A percentile compares a stretch with the other conserved stretches of the same genome.
These are phyloP conservation scores for Hysterium pulicare DNA, from an alignment of 2,329 filamentous ascomycete genomes.

Conservation along the genomic window DNA sequence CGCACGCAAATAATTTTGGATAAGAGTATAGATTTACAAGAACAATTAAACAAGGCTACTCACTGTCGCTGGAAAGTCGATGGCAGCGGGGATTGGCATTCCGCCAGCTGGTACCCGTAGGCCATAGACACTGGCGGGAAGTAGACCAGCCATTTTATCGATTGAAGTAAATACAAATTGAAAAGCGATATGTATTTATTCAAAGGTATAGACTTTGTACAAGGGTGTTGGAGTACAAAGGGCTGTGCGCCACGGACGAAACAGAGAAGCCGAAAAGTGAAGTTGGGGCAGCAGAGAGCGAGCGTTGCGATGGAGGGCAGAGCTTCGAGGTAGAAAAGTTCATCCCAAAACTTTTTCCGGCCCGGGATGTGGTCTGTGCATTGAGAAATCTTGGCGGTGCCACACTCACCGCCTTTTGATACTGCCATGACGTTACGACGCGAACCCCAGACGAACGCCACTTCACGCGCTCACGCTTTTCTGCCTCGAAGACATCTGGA, in stretches of 20 bases:
- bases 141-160: slow-evolving; percentile 32
- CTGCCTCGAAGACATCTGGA: slow-evolving; percentile 1
- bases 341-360: slow-evolving; percentile 2
- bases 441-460: too few relatives aligned
- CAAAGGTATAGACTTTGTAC: slow-evolving; percentile 3
- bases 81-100: slow-evolving; percentile 71
- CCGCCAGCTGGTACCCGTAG: slow-evolving; percentile 85
- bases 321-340: slow-evolving; percentile 20
- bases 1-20: background rate
- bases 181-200: slow-evolving; percentile 1
- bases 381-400: slow-evolving; percentile 3
- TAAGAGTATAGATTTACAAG: background rate
- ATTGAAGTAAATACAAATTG: slow-evolving; percentile 7
- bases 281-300: slow-evolving; percentile 6
- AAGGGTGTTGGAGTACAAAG: slow-evolving; percentile 4
- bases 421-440: background rate
- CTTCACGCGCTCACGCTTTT: slow-evolving; percentile 6
- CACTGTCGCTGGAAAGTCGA: slow-evolving; percentile 78
- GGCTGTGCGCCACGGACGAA: slow-evolving; percentile 15
- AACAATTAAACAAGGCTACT: slow-evolving; percentile 39
- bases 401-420: background rate
- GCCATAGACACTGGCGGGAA: slow-evolving; percentile 80
- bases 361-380: too few relatives aligned
- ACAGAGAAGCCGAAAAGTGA: background rate
- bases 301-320: slow-evolving; percentile 11